Evolutionary conservation across 805 yeast species (phyloP), one percentile per base, ranked within the genome.

Genomic region (Ogataea degrootiae): DNA sequence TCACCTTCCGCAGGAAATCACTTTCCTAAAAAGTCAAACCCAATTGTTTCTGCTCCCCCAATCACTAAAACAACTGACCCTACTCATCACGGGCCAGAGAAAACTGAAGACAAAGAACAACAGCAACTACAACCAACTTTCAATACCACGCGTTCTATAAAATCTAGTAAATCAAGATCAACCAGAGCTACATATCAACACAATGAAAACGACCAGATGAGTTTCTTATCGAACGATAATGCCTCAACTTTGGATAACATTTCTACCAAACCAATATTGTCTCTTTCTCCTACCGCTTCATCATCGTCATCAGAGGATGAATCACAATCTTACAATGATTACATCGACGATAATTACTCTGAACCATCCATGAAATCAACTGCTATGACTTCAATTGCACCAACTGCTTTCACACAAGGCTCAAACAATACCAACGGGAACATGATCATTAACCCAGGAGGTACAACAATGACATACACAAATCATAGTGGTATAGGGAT

Each of bases 301-400:
- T 52, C 51, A 2, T 48, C 51, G 1, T 48, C 48, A 23, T 55
- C 55, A 14, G 47, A 48, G 8, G 60, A 54, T 44, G 60, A 51
- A 23, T 26, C 38, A 37, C 5, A 49, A 46, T 31, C 22, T 15
- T 38, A 39, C 23, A 22, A 26, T n/a, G 34, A 39, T 39, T 34
- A 26, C 31, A 26, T 22, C 6, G 50, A 52, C 4, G 52, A 47
- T 5, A 50, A 51, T 43, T 45, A 54, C 31, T 50, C 55, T 45
- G 54, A 53, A 37, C 51, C 49, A 62, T 74, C 51, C 50, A 50
- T 45, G 66, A 68, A 52, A 6, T 72, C 79, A 2, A 75, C 81
- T 1, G 72, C 77, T 3, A 77, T 75, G 51, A 76, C 80, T 3
- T 75, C 81, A 4, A 59, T 75, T 12, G 72, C 78, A 12, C 79